Evolutionary conservation across 257 asterid species (phyloP).

Genomic region (Nicotiana paniculata): DNA sequence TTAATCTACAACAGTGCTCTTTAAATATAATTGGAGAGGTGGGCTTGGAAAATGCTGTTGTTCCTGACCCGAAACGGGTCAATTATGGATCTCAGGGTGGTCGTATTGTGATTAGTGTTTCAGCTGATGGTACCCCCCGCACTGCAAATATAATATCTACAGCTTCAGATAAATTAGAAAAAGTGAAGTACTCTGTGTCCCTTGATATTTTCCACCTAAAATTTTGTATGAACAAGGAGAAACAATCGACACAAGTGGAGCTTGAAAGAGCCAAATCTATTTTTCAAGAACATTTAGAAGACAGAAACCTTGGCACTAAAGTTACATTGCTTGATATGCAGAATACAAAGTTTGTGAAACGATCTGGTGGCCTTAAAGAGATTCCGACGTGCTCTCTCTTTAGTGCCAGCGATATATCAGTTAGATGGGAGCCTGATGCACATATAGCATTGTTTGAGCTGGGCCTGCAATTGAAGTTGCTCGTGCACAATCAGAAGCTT

Average conservation of each 20-base stretch:
- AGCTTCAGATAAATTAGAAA: constrained; percentile 38
- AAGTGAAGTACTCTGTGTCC: constrained; percentile 69
- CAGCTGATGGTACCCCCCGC: constrained; percentile 85
- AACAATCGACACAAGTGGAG: constrained; percentile 71
- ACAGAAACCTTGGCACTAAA: constrained; percentile 48
- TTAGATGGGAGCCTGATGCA: constrained; percentile 97
- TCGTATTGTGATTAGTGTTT: constrained; percentile 59
- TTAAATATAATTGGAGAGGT: constrained; percentile 63
- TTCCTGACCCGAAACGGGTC: constrained; percentile 91
- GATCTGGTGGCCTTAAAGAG: constrained; percentile 87
- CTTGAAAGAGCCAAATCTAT: constrained; percentile 84
- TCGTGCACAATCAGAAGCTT: constrained; percentile 59
- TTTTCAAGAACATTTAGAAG: constrained; percentile 78
- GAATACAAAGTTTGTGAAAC: constrained; percentile 83
- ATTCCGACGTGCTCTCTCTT: constrained; percentile 87
- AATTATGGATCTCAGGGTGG: constrained; percentile 99
- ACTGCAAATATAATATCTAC: constrained; percentile 73
- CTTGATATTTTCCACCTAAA: constrained; percentile 83
- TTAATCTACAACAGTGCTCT: constrained; percentile 87
- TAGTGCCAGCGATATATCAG: constrained; percentile 88
- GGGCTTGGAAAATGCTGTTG: constrained; percentile 60
- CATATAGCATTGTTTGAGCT: constrained; percentile 82
- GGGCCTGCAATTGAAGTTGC: constrained; percentile 66
- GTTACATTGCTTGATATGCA: constrained; percentile 84
- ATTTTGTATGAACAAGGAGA: constrained; percentile 83